phyloP scores from a whole-genome alignment of 441 rosid genomes.

The Bruguiera hainesii region DNA sequence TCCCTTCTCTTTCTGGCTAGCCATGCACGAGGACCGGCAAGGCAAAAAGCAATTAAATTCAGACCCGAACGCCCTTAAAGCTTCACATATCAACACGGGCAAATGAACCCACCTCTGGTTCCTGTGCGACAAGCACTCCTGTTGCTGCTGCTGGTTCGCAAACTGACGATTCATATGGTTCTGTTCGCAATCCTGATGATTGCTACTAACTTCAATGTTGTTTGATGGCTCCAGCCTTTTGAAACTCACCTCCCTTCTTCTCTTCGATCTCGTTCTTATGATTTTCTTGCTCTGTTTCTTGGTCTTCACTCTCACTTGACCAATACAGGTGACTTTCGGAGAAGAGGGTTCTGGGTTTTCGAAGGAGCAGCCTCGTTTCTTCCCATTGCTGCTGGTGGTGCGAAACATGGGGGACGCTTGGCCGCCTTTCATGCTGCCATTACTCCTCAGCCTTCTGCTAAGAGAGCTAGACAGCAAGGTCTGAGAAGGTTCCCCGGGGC shows the following conservation, averaged over 20 bases:
- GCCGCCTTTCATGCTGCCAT: conserved; percentile 74
- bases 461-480: conserved; percentile 72
- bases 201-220: conserved; percentile 19
- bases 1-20: conserved; percentile 35
- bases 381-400: conserved; percentile 23
- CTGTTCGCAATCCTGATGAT: conserved; percentile 21
- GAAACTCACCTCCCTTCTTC: conserved; percentile 62
- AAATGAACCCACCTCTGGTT: conserved; percentile 83
- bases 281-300: conserved; percentile 80
- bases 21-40: conserved; percentile 73
- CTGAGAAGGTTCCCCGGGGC: conserved; percentile 45
- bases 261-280: conserved; percentile 51
- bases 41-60: conserved; percentile 86
- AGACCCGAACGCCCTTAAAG: conserved; percentile 69
- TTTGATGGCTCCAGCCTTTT: conserved; percentile 46
- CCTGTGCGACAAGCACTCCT: conserved; percentile 40
- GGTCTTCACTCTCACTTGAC: conserved; percentile 91
- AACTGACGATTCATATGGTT: conserved; percentile 9
- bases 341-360: conserved; percentile 83
- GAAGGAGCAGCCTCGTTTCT: conserved; percentile 51
- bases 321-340: conserved; percentile 93
- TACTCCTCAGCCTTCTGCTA: conserved; percentile 56
- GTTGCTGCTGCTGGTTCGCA: conserved; percentile 30
- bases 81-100: conserved; percentile 76
- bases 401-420: conserved; percentile 87